These are phyloP conservation scores for Colletotrichum lupini DNA, from an alignment of 2,329 filamentous ascomycete species.

Conservation along the genomic window DNA sequence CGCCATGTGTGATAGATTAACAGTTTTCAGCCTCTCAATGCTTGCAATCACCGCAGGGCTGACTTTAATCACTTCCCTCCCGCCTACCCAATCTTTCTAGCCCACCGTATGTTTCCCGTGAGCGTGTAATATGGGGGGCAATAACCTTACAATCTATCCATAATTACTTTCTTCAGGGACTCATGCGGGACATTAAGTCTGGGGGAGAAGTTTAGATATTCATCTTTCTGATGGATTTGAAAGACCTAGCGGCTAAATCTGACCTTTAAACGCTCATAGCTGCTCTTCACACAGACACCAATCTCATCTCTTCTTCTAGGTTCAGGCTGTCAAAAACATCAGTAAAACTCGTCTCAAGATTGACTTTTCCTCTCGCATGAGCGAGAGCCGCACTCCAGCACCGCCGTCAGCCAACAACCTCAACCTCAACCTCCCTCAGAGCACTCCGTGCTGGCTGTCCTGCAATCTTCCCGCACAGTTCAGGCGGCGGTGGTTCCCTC, in stretches of 20 bases:
- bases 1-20: constrained; percentile 23
- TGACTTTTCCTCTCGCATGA: background rate
- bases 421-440: background rate
- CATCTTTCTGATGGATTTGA: background rate
- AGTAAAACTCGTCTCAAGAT: constrained; percentile 30
- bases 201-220: background rate
- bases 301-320: constrained; percentile 13
- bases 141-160: constrained; percentile 29
- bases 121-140: constrained; percentile 26
- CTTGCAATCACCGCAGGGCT: constrained; percentile 23
- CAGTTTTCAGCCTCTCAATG: background rate
- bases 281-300: background rate
- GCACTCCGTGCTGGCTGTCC: background rate
- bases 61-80: background rate
- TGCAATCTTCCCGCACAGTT: constrained; percentile 2
- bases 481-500: too few species aligned
- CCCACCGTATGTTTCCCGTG: constrained; percentile 7
- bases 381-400: too few species aligned
- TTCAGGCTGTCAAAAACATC: constrained; percentile 26
- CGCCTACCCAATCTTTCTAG: background rate
- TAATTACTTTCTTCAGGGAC: background rate
- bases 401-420: too few species aligned
- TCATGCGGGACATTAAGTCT: background rate
- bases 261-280: background rate
- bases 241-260: background rate